phyloP scores from a whole-genome alignment of 768 basidiomycete genomes.

The Botryobasidium botryosum region DNA sequence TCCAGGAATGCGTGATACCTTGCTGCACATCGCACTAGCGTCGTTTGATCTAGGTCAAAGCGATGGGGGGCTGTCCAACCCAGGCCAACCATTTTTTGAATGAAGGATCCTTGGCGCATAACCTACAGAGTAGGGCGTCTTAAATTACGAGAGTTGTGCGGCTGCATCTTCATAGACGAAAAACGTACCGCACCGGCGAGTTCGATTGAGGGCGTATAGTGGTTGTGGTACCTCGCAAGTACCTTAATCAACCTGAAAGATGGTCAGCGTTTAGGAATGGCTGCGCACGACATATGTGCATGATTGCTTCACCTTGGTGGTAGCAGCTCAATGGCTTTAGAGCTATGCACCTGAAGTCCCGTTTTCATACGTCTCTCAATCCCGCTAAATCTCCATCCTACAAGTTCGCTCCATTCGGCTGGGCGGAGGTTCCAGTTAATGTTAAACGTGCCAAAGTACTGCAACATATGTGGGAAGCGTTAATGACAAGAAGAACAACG shows the following conservation, averaged over 20 bases:
- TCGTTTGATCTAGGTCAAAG: conserved; percentile 6
- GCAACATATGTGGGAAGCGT: too few species aligned
- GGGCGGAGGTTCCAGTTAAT: not conserved
- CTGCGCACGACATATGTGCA: too few species aligned
- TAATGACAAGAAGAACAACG: too few species aligned
- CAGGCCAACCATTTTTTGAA: conserved; percentile 12
- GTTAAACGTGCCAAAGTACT: too few species aligned
- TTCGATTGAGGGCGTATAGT: conserved; percentile 23
- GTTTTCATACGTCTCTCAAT: not conserved
- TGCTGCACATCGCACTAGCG: conserved; percentile 10
- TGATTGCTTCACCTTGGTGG: too few species aligned
- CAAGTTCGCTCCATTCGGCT: not conserved
- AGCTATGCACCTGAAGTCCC: not conserved
- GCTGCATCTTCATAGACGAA: not conserved
- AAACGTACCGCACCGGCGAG: conserved; percentile 7
- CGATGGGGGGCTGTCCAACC: conserved; percentile 10
- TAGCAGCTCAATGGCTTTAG: too few species aligned
- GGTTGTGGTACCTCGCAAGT: conserved; percentile 65
- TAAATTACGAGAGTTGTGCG: not conserved
- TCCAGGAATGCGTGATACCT: conserved; percentile 13
- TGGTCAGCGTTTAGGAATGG: too few species aligned
- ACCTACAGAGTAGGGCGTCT: conserved; percentile 1
- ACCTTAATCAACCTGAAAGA: conserved; percentile 62
- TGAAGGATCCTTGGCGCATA: conserved; percentile 9
- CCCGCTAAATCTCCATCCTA: not conserved